Conservation (phyloP, 2,329 filamentous ascomycete genomes). For the Alternaria rosae region DNA sequence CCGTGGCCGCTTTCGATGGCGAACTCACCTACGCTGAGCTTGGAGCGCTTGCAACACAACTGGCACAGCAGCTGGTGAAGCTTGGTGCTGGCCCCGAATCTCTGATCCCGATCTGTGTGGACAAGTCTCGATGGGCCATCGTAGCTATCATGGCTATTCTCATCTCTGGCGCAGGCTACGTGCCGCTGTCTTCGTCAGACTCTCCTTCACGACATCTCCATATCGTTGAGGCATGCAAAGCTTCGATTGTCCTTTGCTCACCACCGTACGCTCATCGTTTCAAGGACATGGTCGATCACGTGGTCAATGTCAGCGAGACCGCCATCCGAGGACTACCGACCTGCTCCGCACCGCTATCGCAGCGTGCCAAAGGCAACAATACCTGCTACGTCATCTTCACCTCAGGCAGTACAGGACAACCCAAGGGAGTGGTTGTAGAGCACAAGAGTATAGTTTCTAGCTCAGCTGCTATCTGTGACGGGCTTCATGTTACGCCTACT, state of each 20-base stretch:
- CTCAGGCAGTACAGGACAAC: constrained; percentile 43
- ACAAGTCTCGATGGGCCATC: constrained; percentile 49
- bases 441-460: constrained; percentile 39
- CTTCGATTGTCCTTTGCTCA: constrained; percentile 39
- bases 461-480: constrained; percentile 38
- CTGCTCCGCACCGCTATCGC: constrained; percentile 9
- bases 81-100: constrained; percentile 45
- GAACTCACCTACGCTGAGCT: constrained; percentile 41
- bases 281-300: constrained; percentile 20
- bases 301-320: constrained; percentile 27
- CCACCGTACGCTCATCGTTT: constrained; percentile 32
- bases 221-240: constrained; percentile 39
- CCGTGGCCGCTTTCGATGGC: constrained; percentile 41
- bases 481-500: constrained; percentile 33
- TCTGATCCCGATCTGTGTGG: constrained; percentile 46
- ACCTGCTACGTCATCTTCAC: constrained; percentile 43
- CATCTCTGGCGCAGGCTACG: constrained; percentile 45
- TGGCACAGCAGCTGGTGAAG: constrained; percentile 39
- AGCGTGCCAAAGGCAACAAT: constrained; percentile 28
- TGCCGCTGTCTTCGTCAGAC: constrained; percentile 39
- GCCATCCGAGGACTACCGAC: constrained; percentile 24
- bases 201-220: constrained; percentile 36
- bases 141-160: constrained; percentile 48
- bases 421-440: constrained; percentile 43
- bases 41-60: constrained; percentile 24